Conservation (phyloP, 2,329 filamentous ascomycete species). For the Neoarthrinium moseri region DNA sequence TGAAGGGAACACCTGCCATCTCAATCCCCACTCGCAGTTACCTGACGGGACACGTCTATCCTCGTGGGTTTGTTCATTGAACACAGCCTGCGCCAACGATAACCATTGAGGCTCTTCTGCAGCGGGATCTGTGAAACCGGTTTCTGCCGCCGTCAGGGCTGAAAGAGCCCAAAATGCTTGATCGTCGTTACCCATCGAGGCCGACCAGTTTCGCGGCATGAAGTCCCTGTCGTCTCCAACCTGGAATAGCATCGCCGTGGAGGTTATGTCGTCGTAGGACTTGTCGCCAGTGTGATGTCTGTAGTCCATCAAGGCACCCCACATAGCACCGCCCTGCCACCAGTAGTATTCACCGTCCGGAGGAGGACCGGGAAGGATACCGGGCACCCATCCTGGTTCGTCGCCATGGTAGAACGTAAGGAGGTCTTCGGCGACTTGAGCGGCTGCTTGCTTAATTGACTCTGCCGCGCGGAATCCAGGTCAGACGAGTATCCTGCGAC, state of each 20-base stretch:
- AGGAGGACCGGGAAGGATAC: conserved; percentile 57
- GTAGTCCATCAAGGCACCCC: conserved; percentile 69
- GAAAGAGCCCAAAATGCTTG: conserved; percentile 71
- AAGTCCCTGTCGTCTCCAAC: conserved; percentile 55
- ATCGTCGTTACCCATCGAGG: conserved; percentile 66
- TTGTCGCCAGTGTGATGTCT: conserved; percentile 66
- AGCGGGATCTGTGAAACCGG: conserved; percentile 59
- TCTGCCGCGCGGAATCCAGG: conserved; percentile 27
- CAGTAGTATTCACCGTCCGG: conserved; percentile 63
- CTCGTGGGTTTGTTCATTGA: conserved; percentile 56
- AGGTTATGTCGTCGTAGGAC: conserved; percentile 60
- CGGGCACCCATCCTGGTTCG: conserved; percentile 49
- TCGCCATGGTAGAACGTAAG: conserved; percentile 52
- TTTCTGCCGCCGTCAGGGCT: conserved; percentile 66
- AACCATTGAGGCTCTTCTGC: conserved; percentile 57
- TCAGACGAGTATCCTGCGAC: not conserved
- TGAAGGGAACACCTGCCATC: conserved; percentile 76
- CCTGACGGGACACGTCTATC: conserved; percentile 59
- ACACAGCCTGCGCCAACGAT: conserved; percentile 68
- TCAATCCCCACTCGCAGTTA: conserved; percentile 66
- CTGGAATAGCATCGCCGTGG: conserved; percentile 57
- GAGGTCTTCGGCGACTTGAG: conserved; percentile 47
- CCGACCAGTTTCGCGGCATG: conserved; percentile 59
- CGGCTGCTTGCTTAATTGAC: conserved; percentile 45
- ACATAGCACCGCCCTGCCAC: conserved; percentile 72